Evolutionary conservation across 345 rosid species (phyloP), one percentile per base, ranked within the genome.

Genomic region (Adansonia digitata): DNA sequence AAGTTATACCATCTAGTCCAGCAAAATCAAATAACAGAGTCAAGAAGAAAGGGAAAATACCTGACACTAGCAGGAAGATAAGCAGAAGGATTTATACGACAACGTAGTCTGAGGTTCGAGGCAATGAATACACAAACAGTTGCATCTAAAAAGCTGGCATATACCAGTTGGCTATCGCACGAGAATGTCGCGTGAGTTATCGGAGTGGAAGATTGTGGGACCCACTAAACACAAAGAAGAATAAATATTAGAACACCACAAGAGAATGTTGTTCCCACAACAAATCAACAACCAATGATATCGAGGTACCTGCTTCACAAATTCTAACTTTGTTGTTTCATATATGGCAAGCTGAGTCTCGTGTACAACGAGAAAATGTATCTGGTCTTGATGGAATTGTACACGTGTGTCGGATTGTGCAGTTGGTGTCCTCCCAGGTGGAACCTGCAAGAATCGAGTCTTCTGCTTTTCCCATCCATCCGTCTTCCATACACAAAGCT

Each of bases 391-490:
- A 86, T 94, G 98, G 81, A 94, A 94, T 75, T 94, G 98, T 75
- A 94, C 98, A 65, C 96, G 93, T 4, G 98, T 94, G 62, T 93
- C 98, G 71, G 98, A 89, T 68, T 84, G 89, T 42, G 81, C 78
- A 27, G 82, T 45, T 14, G 90, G 64, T 17, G 89, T 75, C 82
- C 96, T 84, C 66, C 97, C 96, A n/a, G 87, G 74, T 70, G 90
- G 90, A 62, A 84, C 80, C 80, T 85, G 97, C 85, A 92, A 85
- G 75, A 82, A 82, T 82, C 86, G 88, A 77, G 82, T 69, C 83
- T 84, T 92, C 82, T 89, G 97, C 82, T 86, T 92, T 85, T 91
- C 96, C 97, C 97, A 92, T 77, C 92, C 97, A 78, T 89, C 94
- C 18, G 91, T 88, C 82, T 75, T 86, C 97, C 97, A 92, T 14